Conservation (phyloP, 176 grass and related monocot genomes). For the Cocos nucifera region DNA sequence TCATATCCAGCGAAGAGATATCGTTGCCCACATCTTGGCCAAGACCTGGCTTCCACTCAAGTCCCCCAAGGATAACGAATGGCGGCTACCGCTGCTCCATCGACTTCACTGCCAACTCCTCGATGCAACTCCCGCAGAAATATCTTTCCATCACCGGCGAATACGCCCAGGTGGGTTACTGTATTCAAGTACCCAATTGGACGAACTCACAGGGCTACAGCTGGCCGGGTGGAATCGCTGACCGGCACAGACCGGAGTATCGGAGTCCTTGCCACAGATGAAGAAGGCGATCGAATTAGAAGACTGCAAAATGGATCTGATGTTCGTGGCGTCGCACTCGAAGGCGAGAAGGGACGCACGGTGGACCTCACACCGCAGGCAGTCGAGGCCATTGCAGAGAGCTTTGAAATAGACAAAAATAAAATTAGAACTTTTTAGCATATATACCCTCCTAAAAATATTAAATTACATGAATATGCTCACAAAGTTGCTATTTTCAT, state of each 20-base stretch:
- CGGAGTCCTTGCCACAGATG: slow-evolving; percentile 3
- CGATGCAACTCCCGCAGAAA: slow-evolving; percentile 19
- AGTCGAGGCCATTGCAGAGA: slow-evolving; percentile 58
- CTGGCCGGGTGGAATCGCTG: slow-evolving; percentile 13
- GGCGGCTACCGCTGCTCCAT: slow-evolving; percentile 16
- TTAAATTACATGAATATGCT: no score
- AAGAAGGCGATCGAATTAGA: slow-evolving; percentile 43
- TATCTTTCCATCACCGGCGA: slow-evolving; percentile 3
- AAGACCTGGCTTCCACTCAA: no score
- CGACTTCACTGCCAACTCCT: slow-evolving; percentile 19
- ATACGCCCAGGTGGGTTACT: slow-evolving; percentile 4
- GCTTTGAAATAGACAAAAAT: slow-evolving; percentile 7
- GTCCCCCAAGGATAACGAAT: neutral
- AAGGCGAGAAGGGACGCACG: slow-evolving; percentile 54
- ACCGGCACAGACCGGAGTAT: neutral
- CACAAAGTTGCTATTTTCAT: no score
- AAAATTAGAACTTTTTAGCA: no score
- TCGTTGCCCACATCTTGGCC: no score
- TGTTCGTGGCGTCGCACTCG: slow-evolving; percentile 67
- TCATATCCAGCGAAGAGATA: no score
- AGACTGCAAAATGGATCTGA: slow-evolving; percentile 75
- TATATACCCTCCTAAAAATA: no score
- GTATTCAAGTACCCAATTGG: neutral
- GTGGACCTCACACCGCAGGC: slow-evolving; percentile 75
- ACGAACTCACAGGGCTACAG: slow-evolving; percentile 13